phyloP scores from a whole-genome alignment of 305 asterid species.

The Fraxinus latifolia region DNA sequence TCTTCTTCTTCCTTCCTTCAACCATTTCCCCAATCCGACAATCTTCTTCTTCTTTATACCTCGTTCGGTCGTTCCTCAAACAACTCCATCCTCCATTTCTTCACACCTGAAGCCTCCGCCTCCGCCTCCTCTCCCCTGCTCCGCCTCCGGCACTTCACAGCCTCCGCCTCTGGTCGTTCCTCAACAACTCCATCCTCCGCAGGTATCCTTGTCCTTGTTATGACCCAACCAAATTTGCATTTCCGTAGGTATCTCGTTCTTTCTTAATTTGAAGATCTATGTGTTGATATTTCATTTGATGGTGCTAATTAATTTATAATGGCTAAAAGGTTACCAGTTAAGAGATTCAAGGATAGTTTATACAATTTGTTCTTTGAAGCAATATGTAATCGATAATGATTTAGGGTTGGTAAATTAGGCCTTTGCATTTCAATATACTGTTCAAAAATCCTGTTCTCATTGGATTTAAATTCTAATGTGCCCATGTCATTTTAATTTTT shows the following conservation, averaged over 20 bases:
- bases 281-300: neutral
- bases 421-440: neutral
- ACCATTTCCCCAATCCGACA: too few relatives aligned
- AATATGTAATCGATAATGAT: neutral
- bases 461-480: neutral
- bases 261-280: neutral
- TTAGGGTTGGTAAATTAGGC: neutral
- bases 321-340: neutral
- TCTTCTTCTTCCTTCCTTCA: too few relatives aligned
- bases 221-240: conserved; percentile 27
- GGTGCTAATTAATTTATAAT: neutral
- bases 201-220: conserved; percentile 67
- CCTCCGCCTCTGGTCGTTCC: too few relatives aligned
- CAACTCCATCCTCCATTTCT: too few relatives aligned
- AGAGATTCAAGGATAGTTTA: neutral
- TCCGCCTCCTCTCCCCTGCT: too few relatives aligned
- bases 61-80: too few relatives aligned
- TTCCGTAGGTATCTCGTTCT: conserved; percentile 42
- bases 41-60: too few relatives aligned
- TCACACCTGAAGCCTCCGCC: too few relatives aligned
- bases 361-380: neutral
- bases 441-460: neutral
- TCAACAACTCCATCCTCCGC: too few relatives aligned
- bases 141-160: too few relatives aligned
- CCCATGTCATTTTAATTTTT: neutral